phyloP scores from a whole-genome alignment of 495 filamentous ascomycete species.

The Geoglossum glabrum region DNA sequence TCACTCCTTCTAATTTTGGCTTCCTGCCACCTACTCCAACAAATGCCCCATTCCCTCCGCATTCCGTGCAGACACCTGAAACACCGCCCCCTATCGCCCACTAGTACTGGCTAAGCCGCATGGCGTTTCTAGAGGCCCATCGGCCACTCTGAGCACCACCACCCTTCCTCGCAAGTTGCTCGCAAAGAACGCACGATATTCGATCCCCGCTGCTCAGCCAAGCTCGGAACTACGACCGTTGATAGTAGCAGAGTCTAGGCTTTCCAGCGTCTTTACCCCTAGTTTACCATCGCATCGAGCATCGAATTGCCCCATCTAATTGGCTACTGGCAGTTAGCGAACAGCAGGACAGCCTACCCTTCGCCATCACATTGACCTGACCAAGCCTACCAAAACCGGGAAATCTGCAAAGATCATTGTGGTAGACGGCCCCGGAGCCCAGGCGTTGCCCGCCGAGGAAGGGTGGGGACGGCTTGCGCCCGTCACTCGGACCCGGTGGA shows the following conservation, averaged over 20 bases:
- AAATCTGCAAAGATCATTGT: background rate
- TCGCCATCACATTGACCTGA: background rate
- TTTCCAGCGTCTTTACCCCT: too few relatives aligned
- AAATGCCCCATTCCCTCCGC: background rate
- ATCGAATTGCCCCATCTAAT: background rate
- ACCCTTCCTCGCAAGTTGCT: background rate
- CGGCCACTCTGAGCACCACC: background rate
- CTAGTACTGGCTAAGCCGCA: background rate
- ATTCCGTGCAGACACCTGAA: background rate
- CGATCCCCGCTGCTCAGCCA: background rate
- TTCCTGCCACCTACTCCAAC: background rate
- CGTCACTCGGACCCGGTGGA: background rate
- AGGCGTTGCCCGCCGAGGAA: background rate
- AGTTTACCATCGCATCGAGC: background rate
- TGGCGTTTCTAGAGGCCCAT: background rate
- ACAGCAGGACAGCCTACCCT: background rate
- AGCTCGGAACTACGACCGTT: background rate
- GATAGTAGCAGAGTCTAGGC: too few relatives aligned
- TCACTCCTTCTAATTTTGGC: background rate
- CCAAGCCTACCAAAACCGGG: background rate
- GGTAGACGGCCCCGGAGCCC: background rate
- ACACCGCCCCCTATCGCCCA: background rate
- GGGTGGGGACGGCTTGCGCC: constrained; percentile 2
- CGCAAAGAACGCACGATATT: background rate
- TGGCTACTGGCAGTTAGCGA: background rate